phyloP scores from a whole-genome alignment of 805 yeast genomes.

The Wickerhamomyces alni region DNA sequence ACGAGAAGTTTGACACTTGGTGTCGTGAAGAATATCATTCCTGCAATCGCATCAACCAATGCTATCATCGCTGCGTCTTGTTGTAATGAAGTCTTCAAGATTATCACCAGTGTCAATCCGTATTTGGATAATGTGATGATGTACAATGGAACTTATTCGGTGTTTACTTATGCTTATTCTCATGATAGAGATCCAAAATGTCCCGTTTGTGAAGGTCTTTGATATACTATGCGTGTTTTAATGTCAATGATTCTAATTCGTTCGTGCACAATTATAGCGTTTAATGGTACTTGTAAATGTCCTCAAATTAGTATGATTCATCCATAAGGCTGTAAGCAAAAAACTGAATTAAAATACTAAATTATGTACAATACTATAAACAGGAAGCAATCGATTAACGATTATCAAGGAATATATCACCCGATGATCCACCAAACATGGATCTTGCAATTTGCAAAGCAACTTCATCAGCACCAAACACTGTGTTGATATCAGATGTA shows the following conservation, averaged over 20 bases:
- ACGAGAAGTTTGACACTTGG: conserved; percentile 72
- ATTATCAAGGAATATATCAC: conserved; percentile 1
- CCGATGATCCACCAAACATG: conserved; percentile 20
- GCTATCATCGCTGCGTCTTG: conserved; percentile 88
- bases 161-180: conserved; percentile 66
- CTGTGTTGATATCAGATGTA: not conserved
- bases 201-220: conserved; percentile 62
- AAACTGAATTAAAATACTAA: too few relatives aligned
- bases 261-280: too few relatives aligned
- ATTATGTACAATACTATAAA: too few relatives aligned
- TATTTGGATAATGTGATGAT: conserved; percentile 72
- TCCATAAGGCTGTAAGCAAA: too few relatives aligned
- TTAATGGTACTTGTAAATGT: too few relatives aligned
- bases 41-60: conserved; percentile 91
- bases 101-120: conserved; percentile 66
- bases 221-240: not conserved
- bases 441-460: conserved; percentile 22
- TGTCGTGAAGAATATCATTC: conserved; percentile 85
- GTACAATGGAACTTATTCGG: conserved; percentile 79
- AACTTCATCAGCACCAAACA: conserved; percentile 14
- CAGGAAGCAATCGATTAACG: too few relatives aligned
- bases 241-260: too few relatives aligned
- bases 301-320: too few relatives aligned
- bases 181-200: conserved; percentile 60
- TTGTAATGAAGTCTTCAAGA: conserved; percentile 79